Conservation (phyloP, 2,329 filamentous ascomycete species). For the Monilinia vaccinii-corymbosi region DNA sequence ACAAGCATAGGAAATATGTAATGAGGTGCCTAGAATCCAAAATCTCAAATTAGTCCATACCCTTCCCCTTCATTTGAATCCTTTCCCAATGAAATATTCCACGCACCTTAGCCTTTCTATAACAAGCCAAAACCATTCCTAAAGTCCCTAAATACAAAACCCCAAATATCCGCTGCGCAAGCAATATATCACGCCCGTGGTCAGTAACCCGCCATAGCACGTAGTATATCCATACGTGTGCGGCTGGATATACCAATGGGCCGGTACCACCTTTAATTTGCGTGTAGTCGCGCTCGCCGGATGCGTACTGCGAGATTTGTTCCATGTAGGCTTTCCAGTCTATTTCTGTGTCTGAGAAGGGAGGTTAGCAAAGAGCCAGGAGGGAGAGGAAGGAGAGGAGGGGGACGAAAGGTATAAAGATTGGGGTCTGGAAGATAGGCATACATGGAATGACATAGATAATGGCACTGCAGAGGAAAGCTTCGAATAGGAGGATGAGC, state of each 20-base stretch:
- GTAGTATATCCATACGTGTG: conserved; percentile 86
- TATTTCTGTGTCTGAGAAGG: conserved; percentile 78
- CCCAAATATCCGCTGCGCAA: conserved; percentile 80
- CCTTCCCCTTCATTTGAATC: neutral
- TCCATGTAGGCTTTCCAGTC: conserved; percentile 98
- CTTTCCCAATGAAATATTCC: neutral
- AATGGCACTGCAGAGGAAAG: conserved; percentile 23
- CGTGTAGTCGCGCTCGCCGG: conserved; percentile 82
- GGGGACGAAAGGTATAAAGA: neutral
- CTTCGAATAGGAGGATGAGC: conserved; percentile 23
- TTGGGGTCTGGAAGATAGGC: neutral
- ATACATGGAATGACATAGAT: conserved; percentile 27
- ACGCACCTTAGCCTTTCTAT: conserved; percentile 60
- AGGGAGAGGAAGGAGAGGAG: neutral
- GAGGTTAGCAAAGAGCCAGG: neutral
- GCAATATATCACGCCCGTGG: conserved; percentile 62
- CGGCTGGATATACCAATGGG: conserved; percentile 88
- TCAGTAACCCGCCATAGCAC: conserved; percentile 70
- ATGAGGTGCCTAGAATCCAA: conserved; percentile 55
- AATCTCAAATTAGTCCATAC: conserved; percentile 7
- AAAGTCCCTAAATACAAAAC: conserved; percentile 70
- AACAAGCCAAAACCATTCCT: conserved; percentile 71
- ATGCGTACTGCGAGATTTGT: conserved; percentile 69
- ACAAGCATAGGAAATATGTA: conserved; percentile 82
- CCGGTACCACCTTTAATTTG: conserved; percentile 82